Evolutionary conservation across 495 filamentous ascomycete species (phyloP).

Genomic region (Aspergillus olivimuriae): DNA sequence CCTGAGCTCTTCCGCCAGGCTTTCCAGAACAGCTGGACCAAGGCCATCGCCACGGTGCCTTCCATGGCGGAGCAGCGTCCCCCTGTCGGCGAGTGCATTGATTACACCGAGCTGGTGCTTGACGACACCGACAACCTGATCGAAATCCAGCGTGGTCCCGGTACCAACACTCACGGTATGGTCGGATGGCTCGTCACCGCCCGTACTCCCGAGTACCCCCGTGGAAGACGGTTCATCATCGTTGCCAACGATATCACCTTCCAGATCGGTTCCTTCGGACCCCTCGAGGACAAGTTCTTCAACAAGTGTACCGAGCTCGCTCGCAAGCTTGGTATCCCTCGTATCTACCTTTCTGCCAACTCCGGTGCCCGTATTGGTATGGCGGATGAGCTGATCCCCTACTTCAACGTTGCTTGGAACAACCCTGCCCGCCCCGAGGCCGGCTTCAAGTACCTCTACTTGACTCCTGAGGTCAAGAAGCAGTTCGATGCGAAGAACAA

Average conservation of each 20-base stretch:
- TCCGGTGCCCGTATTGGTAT: slow-evolving; percentile 98
- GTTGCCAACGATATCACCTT: slow-evolving; percentile 99
- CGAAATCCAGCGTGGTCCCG: slow-evolving; percentile 89
- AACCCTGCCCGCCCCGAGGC: slow-evolving; percentile 73
- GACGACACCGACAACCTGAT: slow-evolving; percentile 89
- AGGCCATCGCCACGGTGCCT: slow-evolving; percentile 62
- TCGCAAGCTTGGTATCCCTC: slow-evolving; percentile 84
- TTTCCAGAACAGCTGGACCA: slow-evolving; percentile 90
- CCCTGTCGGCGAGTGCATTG: slow-evolving; percentile 81
- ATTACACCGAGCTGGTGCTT: slow-evolving; percentile 87
- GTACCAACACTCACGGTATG: slow-evolving; percentile 95
- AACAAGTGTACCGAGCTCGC: slow-evolving; percentile 97
- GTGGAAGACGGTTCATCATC: slow-evolving; percentile 86
- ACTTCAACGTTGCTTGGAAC: slow-evolving; percentile 96
- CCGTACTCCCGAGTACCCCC: slow-evolving; percentile 96
- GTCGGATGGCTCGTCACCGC: slow-evolving; percentile 96
- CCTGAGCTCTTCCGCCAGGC: slow-evolving; percentile 98
- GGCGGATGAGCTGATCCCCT: slow-evolving; percentile 92
- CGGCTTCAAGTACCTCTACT: slow-evolving; percentile 98
- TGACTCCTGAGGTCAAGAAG: slow-evolving; percentile 79
- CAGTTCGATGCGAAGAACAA: slow-evolving; percentile 78
- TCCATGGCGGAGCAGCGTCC: slow-evolving; percentile 76
- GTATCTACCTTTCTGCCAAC: slow-evolving; percentile 97
- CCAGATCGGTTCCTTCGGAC: slow-evolving; percentile 97
- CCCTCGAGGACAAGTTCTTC: slow-evolving; percentile 96